A percentile compares a stretch with the other conserved stretches of the same genome.
Conservation (phyloP, 2,329 filamentous ascomycete species). For the Clarireedia homoeocarpa region DNA sequence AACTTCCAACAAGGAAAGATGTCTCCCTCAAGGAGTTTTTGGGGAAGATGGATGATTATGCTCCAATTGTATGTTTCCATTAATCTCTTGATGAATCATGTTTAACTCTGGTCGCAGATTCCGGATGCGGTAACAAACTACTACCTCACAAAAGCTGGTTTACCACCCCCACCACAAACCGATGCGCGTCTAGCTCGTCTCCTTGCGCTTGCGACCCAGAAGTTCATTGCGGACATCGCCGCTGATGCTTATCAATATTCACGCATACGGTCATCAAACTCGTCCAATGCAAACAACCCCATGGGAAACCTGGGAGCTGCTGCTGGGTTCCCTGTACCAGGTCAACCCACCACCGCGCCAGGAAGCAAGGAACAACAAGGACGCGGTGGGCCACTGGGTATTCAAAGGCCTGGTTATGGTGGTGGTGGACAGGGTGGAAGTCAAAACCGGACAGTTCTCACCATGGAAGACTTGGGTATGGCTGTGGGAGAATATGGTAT, state of each 20-base stretch:
- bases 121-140: conserved; percentile 96
- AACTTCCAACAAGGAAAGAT: conserved; percentile 78
- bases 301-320: conserved; percentile 79
- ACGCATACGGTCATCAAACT: conserved; percentile 88
- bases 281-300: conserved; percentile 77
- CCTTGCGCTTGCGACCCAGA: conserved; percentile 94
- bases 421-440: conserved; percentile 84
- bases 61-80: conserved; percentile 71
- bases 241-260: conserved; percentile 98
- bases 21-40: conserved; percentile 87
- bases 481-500: conserved; percentile 96
- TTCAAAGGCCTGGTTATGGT: conserved; percentile 69
- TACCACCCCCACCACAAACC: conserved; percentile 85
- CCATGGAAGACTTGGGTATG: conserved; percentile 98
- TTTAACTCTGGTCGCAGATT: conserved; percentile 51
- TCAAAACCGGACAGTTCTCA: conserved; percentile 87
- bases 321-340: conserved; percentile 59
- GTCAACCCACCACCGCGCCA: conserved; percentile 46
- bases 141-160: conserved; percentile 92
- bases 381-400: conserved; percentile 39
- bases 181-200: conserved; percentile 86
- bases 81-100: neutral
- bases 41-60: conserved; percentile 95
- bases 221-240: conserved; percentile 96
- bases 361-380: conserved; percentile 48